Conservation (phyloP, 2,329 filamentous ascomycete species). For the Emmonsiellopsis sp. region DNA sequence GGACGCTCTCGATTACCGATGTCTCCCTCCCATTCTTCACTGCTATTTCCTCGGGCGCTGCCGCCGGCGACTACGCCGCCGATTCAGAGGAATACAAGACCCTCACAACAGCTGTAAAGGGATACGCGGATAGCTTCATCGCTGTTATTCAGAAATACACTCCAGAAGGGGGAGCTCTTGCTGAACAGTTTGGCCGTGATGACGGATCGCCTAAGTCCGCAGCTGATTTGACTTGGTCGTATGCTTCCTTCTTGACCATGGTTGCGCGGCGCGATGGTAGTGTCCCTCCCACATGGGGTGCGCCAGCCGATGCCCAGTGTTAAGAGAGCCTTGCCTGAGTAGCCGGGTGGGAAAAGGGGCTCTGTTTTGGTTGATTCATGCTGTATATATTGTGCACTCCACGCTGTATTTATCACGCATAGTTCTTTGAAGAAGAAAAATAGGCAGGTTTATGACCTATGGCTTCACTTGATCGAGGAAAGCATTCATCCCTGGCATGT, state of each 20-base stretch:
- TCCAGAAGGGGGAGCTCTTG: slow-evolving; percentile 21
- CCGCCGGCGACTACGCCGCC: slow-evolving; percentile 56
- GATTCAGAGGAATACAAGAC: slow-evolving; percentile 44
- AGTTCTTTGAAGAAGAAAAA: too few species aligned
- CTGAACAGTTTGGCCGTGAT: slow-evolving; percentile 13
- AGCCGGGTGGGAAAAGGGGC: too few species aligned
- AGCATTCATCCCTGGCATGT: too few species aligned
- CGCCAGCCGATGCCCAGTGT: slow-evolving; percentile 1
- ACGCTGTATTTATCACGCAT: too few species aligned
- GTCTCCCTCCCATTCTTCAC: slow-evolving; percentile 63
- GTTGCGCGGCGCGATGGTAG: slow-evolving; percentile 9
- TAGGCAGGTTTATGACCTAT: too few species aligned
- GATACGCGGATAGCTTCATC: slow-evolving; percentile 52
- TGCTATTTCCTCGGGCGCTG: slow-evolving; percentile 47
- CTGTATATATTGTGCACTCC: too few species aligned
- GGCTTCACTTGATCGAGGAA: too few species aligned
- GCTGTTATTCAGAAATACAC: slow-evolving; percentile 41
- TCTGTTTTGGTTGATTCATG: too few species aligned
- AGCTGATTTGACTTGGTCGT: slow-evolving; percentile 15
- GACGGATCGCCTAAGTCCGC: slow-evolving; percentile 11
- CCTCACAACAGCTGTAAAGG: slow-evolving; percentile 51
- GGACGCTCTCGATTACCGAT: slow-evolving; percentile 54
- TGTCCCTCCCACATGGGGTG: slow-evolving; percentile 16
- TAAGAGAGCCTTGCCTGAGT: too few species aligned
- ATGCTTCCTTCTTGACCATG: slow-evolving; percentile 14